phyloP scores from a whole-genome alignment of 495 filamentous ascomycete genomes.

The Elasticomyces elasticus region DNA sequence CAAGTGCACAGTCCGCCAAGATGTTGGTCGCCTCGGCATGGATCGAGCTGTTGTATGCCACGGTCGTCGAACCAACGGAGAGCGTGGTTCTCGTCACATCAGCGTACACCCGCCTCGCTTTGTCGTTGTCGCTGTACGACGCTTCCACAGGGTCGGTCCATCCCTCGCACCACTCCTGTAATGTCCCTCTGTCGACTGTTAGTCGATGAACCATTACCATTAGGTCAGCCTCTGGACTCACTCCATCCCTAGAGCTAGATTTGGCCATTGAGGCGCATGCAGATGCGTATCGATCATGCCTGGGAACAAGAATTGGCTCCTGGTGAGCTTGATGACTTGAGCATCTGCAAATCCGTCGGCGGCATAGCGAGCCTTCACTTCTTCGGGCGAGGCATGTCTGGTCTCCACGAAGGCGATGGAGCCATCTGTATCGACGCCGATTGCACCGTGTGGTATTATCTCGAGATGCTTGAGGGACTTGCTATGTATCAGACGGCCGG shows the following conservation, averaged over 20 bases:
- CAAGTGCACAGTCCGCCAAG: slow-evolving; percentile 2
- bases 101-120: slow-evolving; percentile 9
- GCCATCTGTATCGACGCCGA: slow-evolving; percentile 56
- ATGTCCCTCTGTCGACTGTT: too few relatives aligned
- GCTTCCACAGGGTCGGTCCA: slow-evolving; percentile 14
- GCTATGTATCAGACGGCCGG: slow-evolving; percentile 49
- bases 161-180: slow-evolving; percentile 9
- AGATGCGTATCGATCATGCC: slow-evolving; percentile 11
- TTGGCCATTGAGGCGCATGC: slow-evolving; percentile 14
- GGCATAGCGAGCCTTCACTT: not conserved
- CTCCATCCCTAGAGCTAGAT: slow-evolving; percentile 12
- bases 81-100: slow-evolving; percentile 2
- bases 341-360: slow-evolving; percentile 1
- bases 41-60: slow-evolving; percentile 16
- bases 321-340: not conserved
- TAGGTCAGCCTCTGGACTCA: too few relatives aligned
- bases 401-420: slow-evolving; percentile 49
- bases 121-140: slow-evolving; percentile 9
- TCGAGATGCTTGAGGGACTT: slow-evolving; percentile 44
- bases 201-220: too few relatives aligned
- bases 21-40: slow-evolving; percentile 12
- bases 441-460: slow-evolving; percentile 45
- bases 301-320: slow-evolving; percentile 13
- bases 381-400: not conserved
- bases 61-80: slow-evolving; percentile 4